Evolutionary conservation across 805 yeast genomes (phyloP).

Genomic region (Ogataea nonfermentans): DNA sequence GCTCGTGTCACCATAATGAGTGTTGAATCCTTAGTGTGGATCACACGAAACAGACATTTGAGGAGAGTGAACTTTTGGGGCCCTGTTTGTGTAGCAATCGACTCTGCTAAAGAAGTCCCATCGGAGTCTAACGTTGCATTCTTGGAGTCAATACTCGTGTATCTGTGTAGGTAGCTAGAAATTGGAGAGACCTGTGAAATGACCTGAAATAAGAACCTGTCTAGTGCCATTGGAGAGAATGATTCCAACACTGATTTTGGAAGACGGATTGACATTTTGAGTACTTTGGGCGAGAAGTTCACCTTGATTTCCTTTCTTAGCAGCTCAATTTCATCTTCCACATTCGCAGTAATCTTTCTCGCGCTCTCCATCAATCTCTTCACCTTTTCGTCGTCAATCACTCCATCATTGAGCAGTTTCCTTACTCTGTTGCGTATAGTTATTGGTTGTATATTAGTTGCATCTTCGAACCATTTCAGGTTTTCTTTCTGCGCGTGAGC

Average conservation of each 20-base stretch:
- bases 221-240: conserved; percentile 24
- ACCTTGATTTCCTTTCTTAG: conserved; percentile 10
- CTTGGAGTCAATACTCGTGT: conserved; percentile 24
- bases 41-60: conserved; percentile 10
- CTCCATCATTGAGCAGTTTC: conserved; percentile 21
- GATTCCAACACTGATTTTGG: conserved; percentile 17
- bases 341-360: conserved; percentile 12
- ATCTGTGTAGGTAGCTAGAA: conserved; percentile 25
- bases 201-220: conserved; percentile 28
- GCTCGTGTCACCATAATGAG: conserved; percentile 12
- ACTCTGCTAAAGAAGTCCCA: conserved; percentile 11
- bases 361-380: conserved; percentile 14
- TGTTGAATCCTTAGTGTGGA: background rate
- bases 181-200: conserved; percentile 25
- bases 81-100: background rate
- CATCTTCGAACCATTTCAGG: conserved; percentile 69
- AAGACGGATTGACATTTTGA: conserved; percentile 20
- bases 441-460: conserved; percentile 55
- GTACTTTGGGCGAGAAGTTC: background rate
- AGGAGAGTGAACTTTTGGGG: conserved; percentile 12
- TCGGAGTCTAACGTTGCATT: conserved; percentile 3
- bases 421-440: conserved; percentile 62
- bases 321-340: conserved; percentile 20
- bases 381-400: conserved; percentile 11
- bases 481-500: conserved; percentile 41